Evolutionary conservation across 2,329 filamentous ascomycete species (phyloP), one percentile per base, ranked within the genome.

Genomic region (Alternaria sp.): DNA sequence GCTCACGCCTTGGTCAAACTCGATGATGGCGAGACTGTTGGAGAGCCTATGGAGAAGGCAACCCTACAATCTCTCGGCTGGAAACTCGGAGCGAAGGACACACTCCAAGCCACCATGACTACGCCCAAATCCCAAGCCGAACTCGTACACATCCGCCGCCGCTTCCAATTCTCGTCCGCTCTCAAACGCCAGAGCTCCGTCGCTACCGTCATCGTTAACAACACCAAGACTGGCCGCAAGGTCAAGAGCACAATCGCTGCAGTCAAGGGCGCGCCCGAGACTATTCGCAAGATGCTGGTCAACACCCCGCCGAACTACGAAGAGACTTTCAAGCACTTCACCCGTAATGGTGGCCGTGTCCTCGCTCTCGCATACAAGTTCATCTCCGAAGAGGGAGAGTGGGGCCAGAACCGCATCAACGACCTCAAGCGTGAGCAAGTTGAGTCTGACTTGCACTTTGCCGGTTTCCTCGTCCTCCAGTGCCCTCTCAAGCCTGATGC

Each of bases 1-100:
- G 96, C 96, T 3, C 96, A 99, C 78, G 96, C 96, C 45, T 85
- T 99, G 26, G 96, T 99, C 53, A 97, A 95, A 78, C 87, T 99
- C 15, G 96, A 99, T 69, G 96, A 99, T 79, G 96, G 96, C 19
- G 96, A 99, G 12, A 91, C 98, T 71, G 96, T 99, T 47, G 96
- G 96, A 74, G 96, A 99, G 76, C 96, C 96, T 3, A 99, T 99
- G 96, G 96, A 99, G 78, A 98, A 98, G 82, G 96, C 96, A 47
- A 98, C 96, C 2, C 84, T 99, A 26, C 85, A 87, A 52, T 93
- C 95, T 59, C 89, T 99, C 11, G 94, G 95, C 57, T 99, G 96
- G 96, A 90, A 87, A 60, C 86, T 99, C n/a, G 94, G 94, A 51
- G 91, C 89, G 74, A 96, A 97, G 69, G 95, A 99, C 74, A 90